Evolutionary conservation across 208 protist species (phyloP).

Genomic region (Angomonas deanei): DNA sequence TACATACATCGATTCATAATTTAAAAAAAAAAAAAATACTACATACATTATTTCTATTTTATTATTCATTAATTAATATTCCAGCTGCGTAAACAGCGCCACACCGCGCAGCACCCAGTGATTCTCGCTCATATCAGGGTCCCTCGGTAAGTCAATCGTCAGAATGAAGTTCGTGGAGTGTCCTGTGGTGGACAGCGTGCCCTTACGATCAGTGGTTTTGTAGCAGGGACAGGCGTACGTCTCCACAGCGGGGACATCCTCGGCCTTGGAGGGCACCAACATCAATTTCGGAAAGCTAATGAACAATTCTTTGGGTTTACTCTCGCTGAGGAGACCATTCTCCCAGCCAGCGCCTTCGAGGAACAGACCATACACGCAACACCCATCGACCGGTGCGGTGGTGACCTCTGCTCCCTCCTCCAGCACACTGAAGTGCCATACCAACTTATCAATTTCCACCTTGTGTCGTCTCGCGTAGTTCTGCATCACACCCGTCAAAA

Average conservation of each 20-base stretch:
- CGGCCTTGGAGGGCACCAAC: constrained; percentile 48
- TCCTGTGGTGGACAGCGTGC: constrained; percentile 95
- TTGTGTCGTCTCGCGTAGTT: constrained; percentile 95
- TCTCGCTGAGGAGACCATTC: constrained; percentile 74
- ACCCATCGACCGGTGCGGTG: constrained; percentile 71
- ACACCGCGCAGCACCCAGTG: constrained; percentile 92
- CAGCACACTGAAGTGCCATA: constrained; percentile 91
- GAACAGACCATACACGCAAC: constrained; percentile 89
- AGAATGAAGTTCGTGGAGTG: constrained; percentile 98
- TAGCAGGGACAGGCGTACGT: constrained; percentile 94
- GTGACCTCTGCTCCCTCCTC: constrained; percentile 21
- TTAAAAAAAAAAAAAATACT: neutral
- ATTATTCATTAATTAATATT: constrained; percentile 38
- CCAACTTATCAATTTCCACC: constrained; percentile 96
- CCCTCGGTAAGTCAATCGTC: constrained; percentile 77
- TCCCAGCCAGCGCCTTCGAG: constrained; percentile 88
- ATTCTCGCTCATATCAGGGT: constrained; percentile 46
- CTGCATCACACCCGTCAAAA: constrained; percentile 95
- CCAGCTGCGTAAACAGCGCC: constrained; percentile 87
- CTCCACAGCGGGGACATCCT: constrained; percentile 39
- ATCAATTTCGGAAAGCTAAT: constrained; percentile 79
- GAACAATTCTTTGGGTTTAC: constrained; percentile 89
- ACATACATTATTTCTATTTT: neutral
- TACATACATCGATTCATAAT: neutral
- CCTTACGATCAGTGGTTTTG: constrained; percentile 92